Conservation (phyloP, 2,329 filamentous ascomycete species). For the Arthrobotrys sphaeroides region DNA sequence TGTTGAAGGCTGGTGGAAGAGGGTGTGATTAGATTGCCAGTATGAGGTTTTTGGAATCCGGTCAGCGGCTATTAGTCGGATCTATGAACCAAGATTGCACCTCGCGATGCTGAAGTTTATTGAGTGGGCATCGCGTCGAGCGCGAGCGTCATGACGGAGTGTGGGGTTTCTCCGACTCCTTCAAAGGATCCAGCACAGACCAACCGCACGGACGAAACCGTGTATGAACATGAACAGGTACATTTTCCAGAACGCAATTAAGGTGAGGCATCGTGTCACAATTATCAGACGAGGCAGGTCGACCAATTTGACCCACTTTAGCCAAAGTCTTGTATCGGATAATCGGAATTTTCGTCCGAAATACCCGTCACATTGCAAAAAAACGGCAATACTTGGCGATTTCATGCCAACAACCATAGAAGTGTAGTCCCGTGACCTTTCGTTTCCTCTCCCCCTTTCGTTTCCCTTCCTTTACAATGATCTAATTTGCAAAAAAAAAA, state of each 20-base stretch:
- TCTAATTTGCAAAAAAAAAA: background rate
- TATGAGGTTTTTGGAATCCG: no score
- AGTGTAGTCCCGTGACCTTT: constrained; percentile 1
- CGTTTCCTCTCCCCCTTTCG: background rate
- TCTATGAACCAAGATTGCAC: no score
- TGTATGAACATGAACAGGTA: background rate
- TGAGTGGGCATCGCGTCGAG: no score
- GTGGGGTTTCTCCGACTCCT: no score
- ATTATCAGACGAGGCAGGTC: background rate
- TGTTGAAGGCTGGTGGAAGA: background rate
- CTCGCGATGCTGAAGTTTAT: no score
- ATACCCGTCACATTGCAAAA: constrained; percentile 23
- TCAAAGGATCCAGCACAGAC: constrained; percentile 14
- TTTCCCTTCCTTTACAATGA: background rate
- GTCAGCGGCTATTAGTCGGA: no score
- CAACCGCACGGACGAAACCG: background rate
- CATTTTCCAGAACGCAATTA: constrained; percentile 18
- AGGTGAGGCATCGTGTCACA: constrained; percentile 33
- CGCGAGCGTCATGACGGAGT: background rate
- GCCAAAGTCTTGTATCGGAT: constrained; percentile 10
- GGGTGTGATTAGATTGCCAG: background rate
- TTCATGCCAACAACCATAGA: background rate
- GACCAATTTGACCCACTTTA: no score
- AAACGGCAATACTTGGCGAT: constrained; percentile 11
- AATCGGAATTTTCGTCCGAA: constrained; percentile 43